Evolutionary conservation across 441 rosid species (phyloP).

Genomic region (Mallotus japonicus): DNA sequence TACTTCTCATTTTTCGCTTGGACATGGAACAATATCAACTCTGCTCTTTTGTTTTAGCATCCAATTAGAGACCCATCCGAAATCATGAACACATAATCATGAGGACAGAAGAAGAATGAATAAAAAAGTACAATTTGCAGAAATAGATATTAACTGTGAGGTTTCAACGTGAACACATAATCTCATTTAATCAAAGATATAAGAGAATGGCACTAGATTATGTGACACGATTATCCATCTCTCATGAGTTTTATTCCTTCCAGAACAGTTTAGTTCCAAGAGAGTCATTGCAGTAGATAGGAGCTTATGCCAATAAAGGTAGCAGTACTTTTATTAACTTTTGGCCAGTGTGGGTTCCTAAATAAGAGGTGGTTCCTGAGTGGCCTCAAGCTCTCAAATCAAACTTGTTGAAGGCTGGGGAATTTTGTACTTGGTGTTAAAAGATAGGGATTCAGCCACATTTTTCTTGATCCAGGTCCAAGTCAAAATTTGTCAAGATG

Average conservation of each 20-base stretch:
- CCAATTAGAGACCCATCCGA: slow-evolving; percentile 72
- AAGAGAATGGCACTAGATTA: neutral
- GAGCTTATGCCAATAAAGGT: neutral
- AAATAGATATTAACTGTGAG: neutral
- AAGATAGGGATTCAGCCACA: no score
- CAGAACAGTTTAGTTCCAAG: neutral
- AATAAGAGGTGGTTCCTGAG: no score
- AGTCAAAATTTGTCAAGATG: no score
- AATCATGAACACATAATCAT: slow-evolving; percentile 27
- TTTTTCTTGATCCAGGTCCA: no score
- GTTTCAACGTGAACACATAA: neutral
- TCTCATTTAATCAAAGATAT: neutral
- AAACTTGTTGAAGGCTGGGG: no score
- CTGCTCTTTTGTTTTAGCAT: slow-evolving; percentile 71
- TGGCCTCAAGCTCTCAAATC: no score
- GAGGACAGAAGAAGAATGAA: neutral
- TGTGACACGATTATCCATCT: neutral
- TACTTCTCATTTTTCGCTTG: slow-evolving; percentile 47
- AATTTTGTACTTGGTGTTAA: no score
- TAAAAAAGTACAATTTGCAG: neutral
- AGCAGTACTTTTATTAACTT: no score
- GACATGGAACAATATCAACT: slow-evolving; percentile 53
- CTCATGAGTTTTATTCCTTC: no score
- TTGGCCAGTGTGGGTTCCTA: no score
- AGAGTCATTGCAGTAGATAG: neutral